Percentiles rank a stretch among this genome's conserved stretches.
These are phyloP conservation scores for Podospora pseudopauciseta DNA, from an alignment of 495 filamentous ascomycete species.

Conservation along the genomic window DNA sequence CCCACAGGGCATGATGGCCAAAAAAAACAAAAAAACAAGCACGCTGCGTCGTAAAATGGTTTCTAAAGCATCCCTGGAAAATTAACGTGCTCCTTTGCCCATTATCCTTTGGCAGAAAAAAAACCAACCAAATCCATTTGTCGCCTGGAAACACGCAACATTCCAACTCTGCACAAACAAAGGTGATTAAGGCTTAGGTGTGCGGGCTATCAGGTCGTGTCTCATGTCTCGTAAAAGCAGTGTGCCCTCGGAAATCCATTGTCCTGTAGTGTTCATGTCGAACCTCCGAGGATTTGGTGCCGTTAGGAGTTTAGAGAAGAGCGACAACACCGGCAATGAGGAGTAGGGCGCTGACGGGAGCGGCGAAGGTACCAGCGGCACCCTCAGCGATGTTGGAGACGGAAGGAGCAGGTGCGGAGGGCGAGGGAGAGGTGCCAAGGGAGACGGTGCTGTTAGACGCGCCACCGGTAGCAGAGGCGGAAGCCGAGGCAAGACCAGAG, in stretches of 20 bases:
- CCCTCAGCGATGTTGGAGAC: conserved; percentile 16
- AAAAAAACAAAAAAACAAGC: conserved; percentile 14
- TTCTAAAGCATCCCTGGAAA: conserved; percentile 4
- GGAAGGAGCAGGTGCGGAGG: conserved; percentile 5
- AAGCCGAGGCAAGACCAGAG: conserved; percentile 1
- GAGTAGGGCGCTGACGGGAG: conserved; percentile 26
- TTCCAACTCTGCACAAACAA: conserved; percentile 32
- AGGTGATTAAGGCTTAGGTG: conserved; percentile 19
- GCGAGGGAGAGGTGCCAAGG: conserved; percentile 10
- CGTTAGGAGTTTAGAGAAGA: conserved; percentile 34
- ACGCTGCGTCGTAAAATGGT: conserved; percentile 8
- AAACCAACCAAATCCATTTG: conserved; percentile 8
- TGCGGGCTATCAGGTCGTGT: conserved; percentile 30
- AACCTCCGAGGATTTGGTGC: conserved; percentile 23
- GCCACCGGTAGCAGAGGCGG: conserved; percentile 8
- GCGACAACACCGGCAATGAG: conserved; percentile 29
- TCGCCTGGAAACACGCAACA: conserved; percentile 24
- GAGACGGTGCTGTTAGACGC: conserved; percentile 24
- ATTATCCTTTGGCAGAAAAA: conserved; percentile 14
- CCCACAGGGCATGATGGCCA: conserved; percentile 20
- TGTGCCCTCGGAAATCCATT: conserved; percentile 14
- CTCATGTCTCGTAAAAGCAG: conserved; percentile 37
- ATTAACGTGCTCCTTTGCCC: conserved; percentile 1
- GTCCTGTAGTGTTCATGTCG: conserved; percentile 8
- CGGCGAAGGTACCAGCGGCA: conserved; percentile 22